A percentile compares a stretch with the other conserved stretches of the same genome.
These are phyloP conservation scores for Kodamaea nitidulidarum DNA, from an alignment of 805 yeast genomes.

Conservation along the genomic window DNA sequence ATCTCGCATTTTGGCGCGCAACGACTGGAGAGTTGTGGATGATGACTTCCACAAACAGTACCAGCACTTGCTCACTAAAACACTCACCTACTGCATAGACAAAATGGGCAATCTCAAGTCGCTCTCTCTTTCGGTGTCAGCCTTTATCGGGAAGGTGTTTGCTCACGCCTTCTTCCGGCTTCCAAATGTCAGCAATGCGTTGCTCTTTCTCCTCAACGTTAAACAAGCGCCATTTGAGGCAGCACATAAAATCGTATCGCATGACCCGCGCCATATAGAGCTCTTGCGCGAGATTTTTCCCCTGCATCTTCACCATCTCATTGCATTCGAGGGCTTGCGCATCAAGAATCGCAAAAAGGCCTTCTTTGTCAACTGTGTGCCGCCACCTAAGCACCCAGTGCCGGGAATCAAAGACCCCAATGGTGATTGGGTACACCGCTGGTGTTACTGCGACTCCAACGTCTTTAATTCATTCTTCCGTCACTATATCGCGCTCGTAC, in stretches of 20 bases:
- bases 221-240: conserved; percentile 43
- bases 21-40: conserved; percentile 41
- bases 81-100: conserved; percentile 50
- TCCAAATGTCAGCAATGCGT: conserved; percentile 53
- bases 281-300: conserved; percentile 22
- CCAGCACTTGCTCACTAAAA: conserved; percentile 40
- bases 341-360: conserved; percentile 23
- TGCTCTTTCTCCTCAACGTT: conserved; percentile 54
- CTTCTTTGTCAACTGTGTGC: conserved; percentile 29
- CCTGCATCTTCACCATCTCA: conserved; percentile 24
- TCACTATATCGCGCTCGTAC: conserved; percentile 42
- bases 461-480: conserved; percentile 58
- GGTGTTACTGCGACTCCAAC: conserved; percentile 56
- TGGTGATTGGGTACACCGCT: conserved; percentile 60
- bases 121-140: conserved; percentile 53
- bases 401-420: conserved; percentile 52
- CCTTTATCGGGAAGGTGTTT: conserved; percentile 67
- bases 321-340: conserved; percentile 29
- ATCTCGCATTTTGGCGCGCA: conserved; percentile 45
- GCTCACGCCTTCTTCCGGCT: conserved; percentile 58
- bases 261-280: background rate
- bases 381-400: conserved; percentile 41
- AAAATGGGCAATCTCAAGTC: conserved; percentile 45
- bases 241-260: background rate
- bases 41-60: conserved; percentile 23